Conservation (phyloP, 1,284 basidiomycete genomes). For the Omphalotus olearius region DNA sequence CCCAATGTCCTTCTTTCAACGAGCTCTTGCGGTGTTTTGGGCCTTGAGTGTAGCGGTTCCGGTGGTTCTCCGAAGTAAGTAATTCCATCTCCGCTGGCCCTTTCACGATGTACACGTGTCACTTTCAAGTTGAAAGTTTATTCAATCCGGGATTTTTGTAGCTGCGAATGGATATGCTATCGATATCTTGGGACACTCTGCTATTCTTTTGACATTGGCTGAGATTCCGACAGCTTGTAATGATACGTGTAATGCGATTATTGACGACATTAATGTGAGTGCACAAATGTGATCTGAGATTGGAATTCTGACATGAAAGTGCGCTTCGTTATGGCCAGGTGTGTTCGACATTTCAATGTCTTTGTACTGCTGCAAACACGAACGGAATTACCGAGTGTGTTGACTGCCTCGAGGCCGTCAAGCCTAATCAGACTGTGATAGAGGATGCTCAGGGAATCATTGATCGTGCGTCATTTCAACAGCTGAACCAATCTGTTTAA, state of each 20-base stretch:
- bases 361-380: conserved; percentile 16
- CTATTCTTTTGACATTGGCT: conserved; percentile 1
- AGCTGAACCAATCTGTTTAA: neutral
- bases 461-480: conserved; percentile 13
- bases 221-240: conserved; percentile 8
- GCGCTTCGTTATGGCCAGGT: conserved; percentile 11
- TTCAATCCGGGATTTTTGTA: too few species aligned
- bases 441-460: conserved; percentile 18
- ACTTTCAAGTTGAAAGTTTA: too few species aligned
- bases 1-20: too few species aligned
- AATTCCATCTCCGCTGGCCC: too few species aligned
- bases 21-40: too few species aligned
- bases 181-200: too few species aligned
- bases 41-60: too few species aligned
- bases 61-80: too few species aligned
- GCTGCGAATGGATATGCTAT: too few species aligned
- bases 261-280: conserved; percentile 9
- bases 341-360: conserved; percentile 17
- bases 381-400: conserved; percentile 16
- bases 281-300: too few species aligned
- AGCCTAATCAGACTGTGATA: conserved; percentile 16
- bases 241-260: conserved; percentile 8
- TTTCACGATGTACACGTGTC: too few species aligned
- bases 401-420: conserved; percentile 16
- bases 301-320: neutral